Conservation (phyloP, 2,329 filamentous ascomycete genomes). For the Camptophora hylomeconis region DNA sequence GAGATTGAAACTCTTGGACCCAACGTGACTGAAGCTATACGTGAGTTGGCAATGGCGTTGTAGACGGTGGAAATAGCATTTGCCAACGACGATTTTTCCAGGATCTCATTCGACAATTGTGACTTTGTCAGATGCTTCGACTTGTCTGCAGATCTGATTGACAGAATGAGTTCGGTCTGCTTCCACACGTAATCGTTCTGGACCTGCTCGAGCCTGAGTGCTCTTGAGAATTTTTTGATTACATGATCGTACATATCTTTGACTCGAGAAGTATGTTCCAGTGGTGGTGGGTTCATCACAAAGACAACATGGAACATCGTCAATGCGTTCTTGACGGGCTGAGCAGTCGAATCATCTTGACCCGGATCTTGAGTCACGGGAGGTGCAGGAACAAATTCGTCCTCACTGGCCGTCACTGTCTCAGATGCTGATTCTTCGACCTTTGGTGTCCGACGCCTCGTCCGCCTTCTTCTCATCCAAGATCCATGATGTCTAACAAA, state of each 20-base stretch:
- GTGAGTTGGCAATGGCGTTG: slow-evolving; percentile 66
- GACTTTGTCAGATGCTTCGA: slow-evolving; percentile 9
- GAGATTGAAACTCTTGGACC: slow-evolving; percentile 38
- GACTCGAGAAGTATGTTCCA: slow-evolving; percentile 60
- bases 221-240: slow-evolving; percentile 83
- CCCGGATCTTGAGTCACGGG: neutral
- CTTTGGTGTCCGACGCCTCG: slow-evolving; percentile 25
- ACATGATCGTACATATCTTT: slow-evolving; percentile 80
- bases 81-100: slow-evolving; percentile 61
- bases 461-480: slow-evolving; percentile 56
- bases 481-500: slow-evolving; percentile 66
- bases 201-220: slow-evolving; percentile 83
- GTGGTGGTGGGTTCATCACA: slow-evolving; percentile 64
- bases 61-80: slow-evolving; percentile 73
- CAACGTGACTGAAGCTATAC: slow-evolving; percentile 62
- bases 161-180: slow-evolving; percentile 71
- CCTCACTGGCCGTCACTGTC: slow-evolving; percentile 6
- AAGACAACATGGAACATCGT: slow-evolving; percentile 98
- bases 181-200: slow-evolving; percentile 83
- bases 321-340: slow-evolving; percentile 49
- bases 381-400: slow-evolving; percentile 1
- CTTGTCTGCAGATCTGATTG: slow-evolving; percentile 64
- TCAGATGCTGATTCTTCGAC: slow-evolving; percentile 16
- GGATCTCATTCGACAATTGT: slow-evolving; percentile 28
- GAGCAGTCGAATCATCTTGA: neutral